Base-by-base conservation (phyloP, 805 yeast genomes). In the Wickerhamiella occidentalis region DNA sequence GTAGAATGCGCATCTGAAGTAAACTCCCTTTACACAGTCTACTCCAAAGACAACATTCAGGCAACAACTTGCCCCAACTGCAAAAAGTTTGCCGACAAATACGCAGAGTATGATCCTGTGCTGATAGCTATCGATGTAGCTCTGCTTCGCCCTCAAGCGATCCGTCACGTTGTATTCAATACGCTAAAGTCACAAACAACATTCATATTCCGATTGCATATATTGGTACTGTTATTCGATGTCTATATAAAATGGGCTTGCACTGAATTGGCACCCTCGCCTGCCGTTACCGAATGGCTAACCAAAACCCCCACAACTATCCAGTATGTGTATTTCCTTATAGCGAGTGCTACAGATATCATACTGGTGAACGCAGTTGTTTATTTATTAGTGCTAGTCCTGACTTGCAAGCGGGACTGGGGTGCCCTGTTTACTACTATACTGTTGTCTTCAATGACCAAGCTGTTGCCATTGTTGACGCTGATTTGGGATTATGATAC, bases 401-500 rank as follows among this genome's bases (percentile, higher is more conserved):
- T 68, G 44, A 66, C 73, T 1, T 58, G 57, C 4, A 70, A 69
- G 65, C 63, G 64, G 46, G 61, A 61, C 30, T 72, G 70, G 38
- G 66, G 64, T 40, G 65, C 74, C 13, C 63, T 88, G 15, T 73
- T 86, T 0, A 72, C 80, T 8, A 82, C 95, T 0, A 72, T 87
- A 1, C 61, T 88, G 41, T 73, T 87, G 5, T 80, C 96, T 0
- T 79, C 85, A 40, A 78, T 85, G 0, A 80, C 90, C 36, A 85
- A 83, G 60, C 69, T 90, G 19, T 80, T 90, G 54, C 98, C 98
- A 0, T 82, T 92, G 17, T 71, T 92, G 29, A 90, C 90, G 88
- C 70, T 92, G 28, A 90, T 92, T 30, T 92, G 99, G 99, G 92
- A 95, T 0, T 92, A 92, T 60, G 96, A 92, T 60, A 76, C 83